A percentile compares a stretch with the other conserved stretches of the same genome.
phyloP scores from a whole-genome alignment of 2,329 filamentous ascomycete genomes.

The Cytospora schulzeri region DNA sequence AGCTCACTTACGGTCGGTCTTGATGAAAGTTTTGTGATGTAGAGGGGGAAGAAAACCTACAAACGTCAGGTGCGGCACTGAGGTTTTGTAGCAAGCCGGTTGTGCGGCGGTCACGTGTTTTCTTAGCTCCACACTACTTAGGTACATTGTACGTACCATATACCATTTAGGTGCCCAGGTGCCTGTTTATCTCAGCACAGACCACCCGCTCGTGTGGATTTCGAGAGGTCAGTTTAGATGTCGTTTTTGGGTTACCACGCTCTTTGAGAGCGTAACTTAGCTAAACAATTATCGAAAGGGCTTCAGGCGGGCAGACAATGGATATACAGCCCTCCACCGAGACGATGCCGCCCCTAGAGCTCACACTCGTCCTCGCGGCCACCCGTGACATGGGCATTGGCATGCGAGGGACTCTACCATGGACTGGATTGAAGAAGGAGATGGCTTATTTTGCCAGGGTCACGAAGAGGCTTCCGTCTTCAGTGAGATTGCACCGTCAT shows the following conservation, averaged over 20 bases:
- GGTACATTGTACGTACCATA: neutral
- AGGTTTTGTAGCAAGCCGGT: constrained; percentile 20
- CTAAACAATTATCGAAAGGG: neutral
- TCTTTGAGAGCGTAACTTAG: neutral
- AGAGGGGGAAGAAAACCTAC: constrained; percentile 39
- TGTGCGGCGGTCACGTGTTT: constrained; percentile 6
- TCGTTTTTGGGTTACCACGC: too few relatives aligned
- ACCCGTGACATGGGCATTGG: constrained; percentile 93
- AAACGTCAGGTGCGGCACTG: constrained; percentile 32
- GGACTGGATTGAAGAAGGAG: constrained; percentile 85
- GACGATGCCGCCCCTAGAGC: constrained; percentile 48
- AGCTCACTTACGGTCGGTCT: constrained; percentile 41
- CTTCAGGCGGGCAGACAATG: constrained; percentile 7
- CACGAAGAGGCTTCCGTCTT: constrained; percentile 65
- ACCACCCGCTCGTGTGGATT: neutral
- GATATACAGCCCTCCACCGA: neutral
- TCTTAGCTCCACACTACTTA: neutral
- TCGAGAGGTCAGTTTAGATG: neutral
- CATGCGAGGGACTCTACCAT: constrained; percentile 75
- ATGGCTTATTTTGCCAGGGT: constrained; percentile 95
- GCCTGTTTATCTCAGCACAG: neutral
- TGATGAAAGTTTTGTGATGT: constrained; percentile 51
- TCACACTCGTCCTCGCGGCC: constrained; percentile 93
- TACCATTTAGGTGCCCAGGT: neutral
- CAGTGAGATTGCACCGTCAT: constrained; percentile 35